Percentiles rank a stretch among this genome's conserved stretches.
phyloP scores from a whole-genome alignment of 139 green algal genomes.

The Chlorella ohadii region DNA sequence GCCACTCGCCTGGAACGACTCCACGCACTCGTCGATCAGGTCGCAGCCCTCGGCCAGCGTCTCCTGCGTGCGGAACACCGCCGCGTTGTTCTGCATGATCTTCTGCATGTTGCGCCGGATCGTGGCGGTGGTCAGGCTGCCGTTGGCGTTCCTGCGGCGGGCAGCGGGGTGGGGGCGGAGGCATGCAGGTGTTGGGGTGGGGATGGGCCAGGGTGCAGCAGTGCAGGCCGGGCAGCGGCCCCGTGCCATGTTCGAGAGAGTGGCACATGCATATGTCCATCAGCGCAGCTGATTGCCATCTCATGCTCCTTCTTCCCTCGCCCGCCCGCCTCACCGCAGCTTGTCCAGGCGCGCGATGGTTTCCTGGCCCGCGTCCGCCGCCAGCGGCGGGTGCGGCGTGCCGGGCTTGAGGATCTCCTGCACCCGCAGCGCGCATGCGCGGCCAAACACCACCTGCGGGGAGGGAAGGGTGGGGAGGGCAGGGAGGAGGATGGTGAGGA shows the following conservation, averaged over 20 bases:
- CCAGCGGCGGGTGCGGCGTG: conserved; percentile 77
- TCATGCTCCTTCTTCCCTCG: too few relatives aligned
- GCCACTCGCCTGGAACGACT: conserved; percentile 60
- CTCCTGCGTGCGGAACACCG: conserved; percentile 95
- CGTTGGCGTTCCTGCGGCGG: conserved; percentile 68
- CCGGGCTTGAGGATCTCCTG: conserved; percentile 87
- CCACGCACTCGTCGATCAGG: conserved; percentile 89
- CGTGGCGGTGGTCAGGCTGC: conserved; percentile 75
- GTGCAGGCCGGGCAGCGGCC: too few relatives aligned
- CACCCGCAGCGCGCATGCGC: conserved; percentile 89
- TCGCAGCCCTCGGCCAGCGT: conserved; percentile 86
- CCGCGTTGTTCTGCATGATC: conserved; percentile 95
- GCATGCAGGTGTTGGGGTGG: too few relatives aligned
- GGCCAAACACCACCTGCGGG: conserved; percentile 85
- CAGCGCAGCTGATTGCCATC: too few relatives aligned
- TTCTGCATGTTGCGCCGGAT: conserved; percentile 89
- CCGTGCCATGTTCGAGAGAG: too few relatives aligned
- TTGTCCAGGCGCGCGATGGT: conserved; percentile 88
- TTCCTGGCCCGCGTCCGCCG: conserved; percentile 74
- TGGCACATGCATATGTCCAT: too few relatives aligned
- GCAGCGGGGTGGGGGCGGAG: background rate
- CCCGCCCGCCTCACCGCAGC: conserved; percentile 59
- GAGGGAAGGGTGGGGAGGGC: too few relatives aligned
- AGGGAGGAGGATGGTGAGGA: too few relatives aligned
- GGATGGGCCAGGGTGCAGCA: background rate